Evolutionary conservation across 129 eudicot species (phyloP).

Genomic region (Lactuca saligna): DNA sequence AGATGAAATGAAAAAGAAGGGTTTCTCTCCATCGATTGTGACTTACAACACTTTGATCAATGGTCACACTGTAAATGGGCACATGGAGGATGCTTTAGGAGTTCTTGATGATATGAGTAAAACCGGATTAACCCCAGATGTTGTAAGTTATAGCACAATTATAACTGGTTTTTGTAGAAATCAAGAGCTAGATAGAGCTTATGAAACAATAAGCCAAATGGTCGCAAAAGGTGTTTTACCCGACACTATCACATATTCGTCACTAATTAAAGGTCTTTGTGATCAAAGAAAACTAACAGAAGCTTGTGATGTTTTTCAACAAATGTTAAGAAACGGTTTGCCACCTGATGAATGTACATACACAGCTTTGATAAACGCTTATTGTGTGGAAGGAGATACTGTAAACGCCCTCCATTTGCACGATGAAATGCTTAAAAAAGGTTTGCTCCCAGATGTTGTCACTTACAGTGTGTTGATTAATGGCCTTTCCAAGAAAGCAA

Average conservation of each 20-base stretch:
- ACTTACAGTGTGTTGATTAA: conserved; percentile 85
- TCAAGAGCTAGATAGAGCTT: conserved; percentile 59
- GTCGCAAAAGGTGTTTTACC: conserved; percentile 54
- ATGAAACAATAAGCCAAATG: conserved; percentile 62
- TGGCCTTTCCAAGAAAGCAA: conserved; percentile 87
- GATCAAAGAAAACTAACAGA: conserved; percentile 57
- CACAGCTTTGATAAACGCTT: conserved; percentile 83
- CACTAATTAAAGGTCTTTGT: conserved; percentile 88
- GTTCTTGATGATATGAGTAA: conserved; percentile 46
- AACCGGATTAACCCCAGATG: conserved; percentile 61
- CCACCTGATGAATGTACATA: conserved; percentile 83
- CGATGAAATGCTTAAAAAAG: conserved; percentile 74
- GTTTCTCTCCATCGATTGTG: conserved; percentile 75
- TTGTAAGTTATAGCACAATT: conserved; percentile 85
- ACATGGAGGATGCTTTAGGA: conserved; percentile 59
- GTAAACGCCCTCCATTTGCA: conserved; percentile 63
- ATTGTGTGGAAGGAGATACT: conserved; percentile 73
- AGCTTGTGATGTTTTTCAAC: conserved; percentile 74
- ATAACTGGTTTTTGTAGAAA: conserved; percentile 68
- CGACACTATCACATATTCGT: conserved; percentile 76
- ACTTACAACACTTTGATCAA: conserved; percentile 86
- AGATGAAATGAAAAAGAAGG: conserved; percentile 61
- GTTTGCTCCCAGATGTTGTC: conserved; percentile 87
- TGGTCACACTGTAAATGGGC: conserved; percentile 67
- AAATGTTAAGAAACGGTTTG: conserved; percentile 63